Percentiles rank a stretch among this genome's conserved stretches.
Evolutionary conservation across 805 yeast species (phyloP).

Genomic region (Kazachstania psychrophila): DNA sequence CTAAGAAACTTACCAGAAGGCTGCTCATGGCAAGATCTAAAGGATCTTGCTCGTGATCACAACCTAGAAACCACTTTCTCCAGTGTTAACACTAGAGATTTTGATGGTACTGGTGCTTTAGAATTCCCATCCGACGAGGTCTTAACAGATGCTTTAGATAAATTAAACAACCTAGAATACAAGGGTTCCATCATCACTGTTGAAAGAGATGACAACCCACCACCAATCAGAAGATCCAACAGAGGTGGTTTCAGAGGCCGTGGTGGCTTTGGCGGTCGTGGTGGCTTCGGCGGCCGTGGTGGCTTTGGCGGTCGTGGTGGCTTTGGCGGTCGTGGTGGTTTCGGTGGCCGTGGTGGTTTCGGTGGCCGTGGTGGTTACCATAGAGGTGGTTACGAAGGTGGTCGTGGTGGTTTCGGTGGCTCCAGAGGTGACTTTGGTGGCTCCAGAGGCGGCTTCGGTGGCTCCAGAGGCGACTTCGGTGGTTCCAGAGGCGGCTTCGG

Average conservation of each 20-base stretch:
- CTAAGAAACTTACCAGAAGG: constrained; percentile 64
- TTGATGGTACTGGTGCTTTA: constrained; percentile 39
- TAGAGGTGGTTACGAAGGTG: constrained; percentile 38
- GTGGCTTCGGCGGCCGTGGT: constrained; percentile 31
- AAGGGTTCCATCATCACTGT: constrained; percentile 62
- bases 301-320: no score
- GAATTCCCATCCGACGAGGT: constrained; percentile 57
- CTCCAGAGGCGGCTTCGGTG: constrained; percentile 37
- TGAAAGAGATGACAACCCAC: constrained; percentile 63
- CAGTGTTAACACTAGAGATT: constrained; percentile 38
- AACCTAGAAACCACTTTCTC: constrained; percentile 55
- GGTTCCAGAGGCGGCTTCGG: constrained; percentile 42
- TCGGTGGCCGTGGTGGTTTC: constrained; percentile 38
- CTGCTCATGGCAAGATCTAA: constrained; percentile 79
- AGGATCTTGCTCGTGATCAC: constrained; percentile 81
- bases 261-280: constrained; percentile 24
- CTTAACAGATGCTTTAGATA: constrained; percentile 62
- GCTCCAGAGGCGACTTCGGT: constrained; percentile 37
- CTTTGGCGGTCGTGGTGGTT: constrained; percentile 29
- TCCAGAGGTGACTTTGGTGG: constrained; percentile 38
- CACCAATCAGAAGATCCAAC: constrained; percentile 40
- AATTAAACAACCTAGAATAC: constrained; percentile 61
- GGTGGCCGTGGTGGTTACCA: constrained; percentile 37
- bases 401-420: constrained; percentile 36
- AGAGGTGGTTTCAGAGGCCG: constrained; percentile 40